These are phyloP conservation scores for Chrysosporium queenslandicum DNA, from an alignment of 2,329 filamentous ascomycete genomes.

Conservation along the genomic window DNA sequence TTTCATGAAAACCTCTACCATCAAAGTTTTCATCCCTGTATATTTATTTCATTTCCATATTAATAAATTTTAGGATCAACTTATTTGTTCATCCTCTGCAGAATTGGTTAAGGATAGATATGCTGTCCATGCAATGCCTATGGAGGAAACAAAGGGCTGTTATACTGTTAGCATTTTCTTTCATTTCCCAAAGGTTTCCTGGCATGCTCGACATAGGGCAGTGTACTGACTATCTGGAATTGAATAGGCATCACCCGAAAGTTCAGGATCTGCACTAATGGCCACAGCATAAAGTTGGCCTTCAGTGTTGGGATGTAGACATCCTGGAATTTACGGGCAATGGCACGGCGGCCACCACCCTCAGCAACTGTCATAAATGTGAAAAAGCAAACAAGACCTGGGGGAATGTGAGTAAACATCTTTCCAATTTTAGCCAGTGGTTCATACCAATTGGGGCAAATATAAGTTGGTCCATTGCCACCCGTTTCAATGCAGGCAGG, in stretches of 20 bases:
- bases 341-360: slow-evolving; percentile 71
- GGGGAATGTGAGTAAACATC: neutral
- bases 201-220: slow-evolving; percentile 5
- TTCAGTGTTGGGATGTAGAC: slow-evolving; percentile 91
- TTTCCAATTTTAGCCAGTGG: neutral
- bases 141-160: slow-evolving; percentile 81
- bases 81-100: slow-evolving; percentile 51
- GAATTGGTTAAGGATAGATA: slow-evolving; percentile 84
- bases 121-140: slow-evolving; percentile 90
- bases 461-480: slow-evolving; percentile 82
- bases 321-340: slow-evolving; percentile 77
- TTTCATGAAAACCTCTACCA: too few relatives aligned
- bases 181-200: too few relatives aligned
- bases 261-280: slow-evolving; percentile 90
- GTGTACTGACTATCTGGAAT: slow-evolving; percentile 75
- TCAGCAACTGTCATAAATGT: slow-evolving; percentile 94
- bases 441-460: slow-evolving; percentile 73
- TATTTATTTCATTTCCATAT: too few relatives aligned
- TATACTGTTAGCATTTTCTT: slow-evolving; percentile 1
- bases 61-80: too few relatives aligned
- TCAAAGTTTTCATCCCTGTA: too few relatives aligned
- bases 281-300: slow-evolving; percentile 93
- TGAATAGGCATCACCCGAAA: slow-evolving; percentile 91
- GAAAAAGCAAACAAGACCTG: slow-evolving; percentile 77
- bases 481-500: slow-evolving; percentile 72